Evolutionary conservation across 2,329 filamentous ascomycete species (phyloP), one percentile per base, ranked within the genome.

Genomic region (Fusarium citri): DNA sequence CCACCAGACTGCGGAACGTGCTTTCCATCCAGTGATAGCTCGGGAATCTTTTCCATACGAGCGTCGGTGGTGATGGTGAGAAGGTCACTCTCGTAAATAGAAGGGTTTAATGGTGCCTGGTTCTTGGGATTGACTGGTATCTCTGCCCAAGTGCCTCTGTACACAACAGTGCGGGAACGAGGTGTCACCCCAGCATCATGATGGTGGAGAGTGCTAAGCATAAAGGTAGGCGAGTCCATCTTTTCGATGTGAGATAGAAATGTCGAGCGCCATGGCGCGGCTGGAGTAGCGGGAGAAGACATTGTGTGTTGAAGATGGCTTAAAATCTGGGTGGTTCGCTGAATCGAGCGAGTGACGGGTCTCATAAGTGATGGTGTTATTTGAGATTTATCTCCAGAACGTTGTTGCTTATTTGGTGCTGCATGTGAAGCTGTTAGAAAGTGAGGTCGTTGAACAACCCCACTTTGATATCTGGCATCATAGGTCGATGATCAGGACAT

Each of bases 31-130:
- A 40, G 47, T 84, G 25, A 88, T 6, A 98, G 80, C 79, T 98
- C 91, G 5, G 84, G 83, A 0, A 92, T 84, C 83, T 98, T 98
- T 64, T 90, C 87, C 93, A 97, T 97, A 47, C 95, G 88, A 11
- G 88, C 88, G 79, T 98, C 96, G 0, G 94, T 97, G 2, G 95
- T 97, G 76, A 98, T 91, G 1, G 92, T 91, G 5, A 92, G 87
- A 72, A 95, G 83, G 71, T 98, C 94, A 73, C 89, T 93, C 75
- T 92, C 90, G 77, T 88, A 97, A 2, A 80, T 50, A 28, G 81
- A 72, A 7, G 92, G 90, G 78, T 98, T 98, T 67, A 85, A 84
- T 68, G 89, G 85, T 5, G 93, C 91, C 34, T 88, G 82, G 79
- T 96, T 95, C 78, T 90, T 89, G 45, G 89, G 87, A 80, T 94